Evolutionary conservation across 2,329 filamentous ascomycete genomes (phyloP).

Genomic region (Cercospora zeina): DNA sequence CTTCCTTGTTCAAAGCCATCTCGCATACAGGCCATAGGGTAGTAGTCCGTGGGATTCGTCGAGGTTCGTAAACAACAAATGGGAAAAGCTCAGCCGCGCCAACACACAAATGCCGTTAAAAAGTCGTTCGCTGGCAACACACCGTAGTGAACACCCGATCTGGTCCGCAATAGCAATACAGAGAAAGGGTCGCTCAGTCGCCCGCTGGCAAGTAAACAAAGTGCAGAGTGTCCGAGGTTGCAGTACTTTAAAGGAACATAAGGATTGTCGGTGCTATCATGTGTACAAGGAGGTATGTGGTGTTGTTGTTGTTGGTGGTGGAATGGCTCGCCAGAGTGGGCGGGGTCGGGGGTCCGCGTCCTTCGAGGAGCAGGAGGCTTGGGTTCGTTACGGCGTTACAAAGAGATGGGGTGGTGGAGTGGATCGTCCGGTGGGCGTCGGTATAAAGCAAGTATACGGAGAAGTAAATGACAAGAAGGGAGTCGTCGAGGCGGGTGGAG

Average conservation of each 20-base stretch:
- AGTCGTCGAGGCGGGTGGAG: conserved; percentile 13
- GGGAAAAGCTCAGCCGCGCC: conserved; percentile 24
- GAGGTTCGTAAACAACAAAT: conserved; percentile 28
- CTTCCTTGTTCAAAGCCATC: conserved; percentile 76
- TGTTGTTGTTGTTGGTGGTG: conserved; percentile 10
- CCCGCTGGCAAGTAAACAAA: conserved; percentile 31
- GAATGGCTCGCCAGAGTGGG: conserved; percentile 20
- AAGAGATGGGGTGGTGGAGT: conserved; percentile 18
- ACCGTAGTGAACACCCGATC: conserved; percentile 26
- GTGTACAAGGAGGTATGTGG: conserved; percentile 26
- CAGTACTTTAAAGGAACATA: conserved; percentile 37
- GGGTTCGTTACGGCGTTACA: conserved; percentile 19
- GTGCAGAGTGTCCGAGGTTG: conserved; percentile 20
- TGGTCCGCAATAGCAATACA: conserved; percentile 31
- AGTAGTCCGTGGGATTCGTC: conserved; percentile 14
- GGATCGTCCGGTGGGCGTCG: background rate
- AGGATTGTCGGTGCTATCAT: conserved; percentile 35
- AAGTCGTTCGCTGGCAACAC: conserved; percentile 26
- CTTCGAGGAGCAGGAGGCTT: conserved; percentile 31
- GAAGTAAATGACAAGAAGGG: conserved; percentile 26
- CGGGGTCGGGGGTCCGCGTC: conserved; percentile 25
- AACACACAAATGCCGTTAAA: conserved; percentile 21
- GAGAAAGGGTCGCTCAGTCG: conserved; percentile 24
- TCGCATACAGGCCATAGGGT: conserved; percentile 78
- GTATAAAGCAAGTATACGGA: conserved; percentile 27